These are phyloP conservation scores for Vigna angularis DNA, from an alignment of 306 rosid genomes.

Conservation along the genomic window DNA sequence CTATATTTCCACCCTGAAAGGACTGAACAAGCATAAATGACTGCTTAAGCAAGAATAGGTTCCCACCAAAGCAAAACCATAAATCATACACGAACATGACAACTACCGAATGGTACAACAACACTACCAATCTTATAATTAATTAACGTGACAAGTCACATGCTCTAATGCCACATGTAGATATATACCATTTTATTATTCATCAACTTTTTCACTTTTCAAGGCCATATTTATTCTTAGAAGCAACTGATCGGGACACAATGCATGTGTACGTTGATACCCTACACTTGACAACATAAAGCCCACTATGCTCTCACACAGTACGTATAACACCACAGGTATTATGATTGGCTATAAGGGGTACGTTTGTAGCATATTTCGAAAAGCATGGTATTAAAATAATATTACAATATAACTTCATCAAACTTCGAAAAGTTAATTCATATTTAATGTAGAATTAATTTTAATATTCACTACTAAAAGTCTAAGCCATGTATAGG, in stretches of 20 bases:
- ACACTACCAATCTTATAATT: slow-evolving; percentile 1
- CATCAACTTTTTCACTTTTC: slow-evolving; percentile 16
- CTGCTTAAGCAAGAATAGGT: slow-evolving; percentile 10
- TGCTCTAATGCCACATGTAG: slow-evolving; percentile 25
- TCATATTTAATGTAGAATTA: slow-evolving; percentile 1
- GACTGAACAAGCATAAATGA: neutral
- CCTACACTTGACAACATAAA: slow-evolving; percentile 5
- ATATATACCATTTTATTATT: slow-evolving; percentile 10
- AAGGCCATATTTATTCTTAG: slow-evolving; percentile 20
- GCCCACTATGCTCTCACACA: neutral
- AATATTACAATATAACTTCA: neutral
- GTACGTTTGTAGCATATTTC: neutral
- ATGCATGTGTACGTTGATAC: slow-evolving; percentile 10
- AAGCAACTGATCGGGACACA: neutral
- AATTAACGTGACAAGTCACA: slow-evolving; percentile 23
- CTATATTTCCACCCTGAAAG: neutral
- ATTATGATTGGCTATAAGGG: neutral
- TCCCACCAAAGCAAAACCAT: slow-evolving; percentile 13
- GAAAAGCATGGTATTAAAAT: neutral
- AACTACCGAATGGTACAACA: slow-evolving; percentile 8
- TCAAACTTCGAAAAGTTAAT: neutral
- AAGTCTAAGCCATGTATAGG: neutral
- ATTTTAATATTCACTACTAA: neutral
- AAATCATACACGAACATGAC: neutral
- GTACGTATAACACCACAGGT: neutral